phyloP scores from a whole-genome alignment of 495 filamentous ascomycete species.

The Penicillium manginii region DNA sequence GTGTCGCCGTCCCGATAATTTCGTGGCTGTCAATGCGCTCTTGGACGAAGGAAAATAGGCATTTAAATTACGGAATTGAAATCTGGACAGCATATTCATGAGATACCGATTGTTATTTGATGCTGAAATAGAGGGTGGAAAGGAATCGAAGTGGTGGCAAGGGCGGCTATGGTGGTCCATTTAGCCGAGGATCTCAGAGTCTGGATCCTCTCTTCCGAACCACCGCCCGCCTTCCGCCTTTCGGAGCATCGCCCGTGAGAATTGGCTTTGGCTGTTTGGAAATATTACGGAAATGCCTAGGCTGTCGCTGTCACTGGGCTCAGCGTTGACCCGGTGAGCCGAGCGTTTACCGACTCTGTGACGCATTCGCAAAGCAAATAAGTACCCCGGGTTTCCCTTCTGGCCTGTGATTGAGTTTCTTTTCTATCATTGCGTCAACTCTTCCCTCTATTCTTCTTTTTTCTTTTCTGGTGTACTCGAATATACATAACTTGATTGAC shows the following conservation, averaged over 20 bases:
- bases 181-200: slow-evolving; percentile 48
- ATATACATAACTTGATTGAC: slow-evolving; percentile 12
- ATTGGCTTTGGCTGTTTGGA: slow-evolving; percentile 17
- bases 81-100: background rate
- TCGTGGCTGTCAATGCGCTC: slow-evolving; percentile 6
- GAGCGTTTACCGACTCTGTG: slow-evolving; percentile 51
- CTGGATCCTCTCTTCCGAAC: slow-evolving; percentile 50
- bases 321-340: slow-evolving; percentile 46
- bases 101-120: slow-evolving; percentile 18
- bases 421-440: slow-evolving; percentile 23
- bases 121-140: background rate
- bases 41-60: background rate
- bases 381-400: slow-evolving; percentile 35
- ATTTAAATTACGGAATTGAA: background rate
- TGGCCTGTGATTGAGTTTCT: slow-evolving; percentile 41
- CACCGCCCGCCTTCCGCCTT: slow-evolving; percentile 36
- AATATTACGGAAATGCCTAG: slow-evolving; percentile 24
- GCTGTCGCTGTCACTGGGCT: slow-evolving; percentile 15
- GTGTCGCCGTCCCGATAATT: slow-evolving; percentile 15
- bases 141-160: slow-evolving; percentile 10
- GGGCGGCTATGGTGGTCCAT: slow-evolving; percentile 27
- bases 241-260: slow-evolving; percentile 38
- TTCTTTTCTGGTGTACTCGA: background rate
- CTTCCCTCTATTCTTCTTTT: slow-evolving; percentile 10
- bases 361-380: slow-evolving; percentile 41